phyloP scores from a whole-genome alignment of 2,329 filamentous ascomycete genomes.

The Xylariales sp. region DNA sequence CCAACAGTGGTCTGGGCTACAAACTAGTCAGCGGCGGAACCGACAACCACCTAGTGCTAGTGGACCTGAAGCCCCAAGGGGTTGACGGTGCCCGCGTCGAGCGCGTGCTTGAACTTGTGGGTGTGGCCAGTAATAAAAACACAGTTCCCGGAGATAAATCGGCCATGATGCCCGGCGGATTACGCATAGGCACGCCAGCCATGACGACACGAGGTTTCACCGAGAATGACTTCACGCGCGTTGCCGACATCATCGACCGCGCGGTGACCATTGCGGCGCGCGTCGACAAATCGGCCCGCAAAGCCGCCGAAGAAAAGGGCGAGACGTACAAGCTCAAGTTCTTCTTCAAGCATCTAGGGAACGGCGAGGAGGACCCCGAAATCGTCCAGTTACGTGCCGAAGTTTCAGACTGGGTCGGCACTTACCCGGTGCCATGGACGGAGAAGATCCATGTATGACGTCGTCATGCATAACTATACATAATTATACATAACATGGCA shows the following conservation, averaged over 20 bases:
- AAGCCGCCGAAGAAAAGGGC: slow-evolving; percentile 73
- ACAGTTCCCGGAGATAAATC: slow-evolving; percentile 96
- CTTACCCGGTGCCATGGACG: slow-evolving; percentile 78
- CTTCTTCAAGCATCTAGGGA: slow-evolving; percentile 75
- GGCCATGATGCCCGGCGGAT: slow-evolving; percentile 89
- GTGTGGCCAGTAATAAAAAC: slow-evolving; percentile 99
- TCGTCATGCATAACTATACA: slow-evolving; percentile 31
- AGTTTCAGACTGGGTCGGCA: slow-evolving; percentile 82
- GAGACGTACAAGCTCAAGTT: slow-evolving; percentile 75
- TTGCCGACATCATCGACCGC: slow-evolving; percentile 87
- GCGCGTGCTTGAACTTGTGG: slow-evolving; percentile 88
- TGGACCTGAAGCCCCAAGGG: slow-evolving; percentile 88
- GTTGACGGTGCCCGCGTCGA: slow-evolving; percentile 93
- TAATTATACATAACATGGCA: neutral
- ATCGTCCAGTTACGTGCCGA: slow-evolving; percentile 79
- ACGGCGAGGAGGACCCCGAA: slow-evolving; percentile 74
- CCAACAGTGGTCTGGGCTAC: slow-evolving; percentile 83
- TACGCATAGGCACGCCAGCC: slow-evolving; percentile 94
- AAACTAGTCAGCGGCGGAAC: slow-evolving; percentile 93
- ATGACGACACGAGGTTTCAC: slow-evolving; percentile 98
- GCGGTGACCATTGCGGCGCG: slow-evolving; percentile 82
- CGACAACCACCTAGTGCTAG: slow-evolving; percentile 94
- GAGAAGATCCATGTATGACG: slow-evolving; percentile 46
- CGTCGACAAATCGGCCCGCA: slow-evolving; percentile 77
- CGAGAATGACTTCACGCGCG: slow-evolving; percentile 86